Conservation (phyloP, 2,329 filamentous ascomycete species). For the Fusarium napiforme region DNA sequence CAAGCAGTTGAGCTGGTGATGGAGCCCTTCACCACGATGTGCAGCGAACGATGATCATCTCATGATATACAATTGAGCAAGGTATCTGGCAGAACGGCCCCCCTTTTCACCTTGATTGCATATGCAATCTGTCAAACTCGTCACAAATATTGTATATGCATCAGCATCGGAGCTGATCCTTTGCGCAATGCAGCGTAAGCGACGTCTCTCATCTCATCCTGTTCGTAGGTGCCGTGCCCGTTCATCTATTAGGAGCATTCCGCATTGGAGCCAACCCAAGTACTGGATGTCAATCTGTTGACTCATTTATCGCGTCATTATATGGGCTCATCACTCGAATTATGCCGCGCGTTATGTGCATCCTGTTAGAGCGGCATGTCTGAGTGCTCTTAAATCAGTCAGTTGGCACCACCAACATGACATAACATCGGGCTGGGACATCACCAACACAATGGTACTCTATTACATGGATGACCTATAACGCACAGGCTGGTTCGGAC, state of each 20-base stretch:
- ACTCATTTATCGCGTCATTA: conserved; percentile 24
- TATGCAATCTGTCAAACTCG: conserved; percentile 8
- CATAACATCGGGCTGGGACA: neutral
- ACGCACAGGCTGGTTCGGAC: neutral
- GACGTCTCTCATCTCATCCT: conserved; percentile 6
- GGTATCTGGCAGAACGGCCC: conserved; percentile 27
- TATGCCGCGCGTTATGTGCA: conserved; percentile 7
- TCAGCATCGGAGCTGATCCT: conserved; percentile 2
- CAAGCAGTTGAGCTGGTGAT: conserved; percentile 24
- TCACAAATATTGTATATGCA: conserved; percentile 3
- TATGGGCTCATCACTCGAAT: conserved; percentile 13
- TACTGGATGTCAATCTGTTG: conserved; percentile 10
- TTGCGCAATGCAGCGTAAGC: conserved; percentile 9
- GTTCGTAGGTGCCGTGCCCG: conserved; percentile 7
- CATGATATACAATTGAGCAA: conserved; percentile 33
- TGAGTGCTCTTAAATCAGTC: conserved; percentile 7
- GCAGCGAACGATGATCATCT: conserved; percentile 44
- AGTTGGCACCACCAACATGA: conserved; percentile 13
- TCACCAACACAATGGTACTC: conserved; percentile 15
- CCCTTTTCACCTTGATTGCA: conserved; percentile 15
- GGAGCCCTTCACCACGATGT: conserved; percentile 21
- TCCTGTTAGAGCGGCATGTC: conserved; percentile 5
- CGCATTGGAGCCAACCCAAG: conserved; percentile 3
- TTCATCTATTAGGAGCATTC: conserved; percentile 17
- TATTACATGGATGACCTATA: neutral